Evolutionary conservation across 1,139 yeast genomes (phyloP).

Genomic region (Debaryomyces psychrophilus): DNA sequence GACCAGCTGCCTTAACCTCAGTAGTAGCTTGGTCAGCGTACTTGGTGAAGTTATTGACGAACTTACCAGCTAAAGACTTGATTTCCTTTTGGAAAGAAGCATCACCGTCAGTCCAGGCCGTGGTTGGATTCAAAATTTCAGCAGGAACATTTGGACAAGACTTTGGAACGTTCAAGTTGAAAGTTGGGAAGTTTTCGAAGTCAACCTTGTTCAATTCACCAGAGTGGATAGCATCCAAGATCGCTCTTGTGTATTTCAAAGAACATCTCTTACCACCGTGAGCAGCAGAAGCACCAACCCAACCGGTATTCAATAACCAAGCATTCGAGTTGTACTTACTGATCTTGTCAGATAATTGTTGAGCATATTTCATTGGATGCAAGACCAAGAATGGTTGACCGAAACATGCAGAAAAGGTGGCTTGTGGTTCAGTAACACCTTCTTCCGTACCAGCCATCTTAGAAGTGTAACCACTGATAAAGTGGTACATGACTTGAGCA

Average conservation of each 20-base stretch:
- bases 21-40: conserved; percentile 81
- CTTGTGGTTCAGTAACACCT: conserved; percentile 98
- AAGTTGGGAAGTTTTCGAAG: conserved; percentile 82
- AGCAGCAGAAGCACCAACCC: conserved; percentile 94
- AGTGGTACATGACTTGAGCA: conserved; percentile 98
- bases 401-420: conserved; percentile 97
- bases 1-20: conserved; percentile 95
- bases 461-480: conserved; percentile 97
- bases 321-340: conserved; percentile 86
- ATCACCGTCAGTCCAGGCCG: conserved; percentile 76
- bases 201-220: conserved; percentile 82
- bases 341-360: conserved; percentile 94
- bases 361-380: conserved; percentile 98
- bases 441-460: conserved; percentile 99
- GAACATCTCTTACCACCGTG: conserved; percentile 98
- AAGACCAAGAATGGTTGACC: conserved; percentile 98
- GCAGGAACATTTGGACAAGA: conserved; percentile 80
- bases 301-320: conserved; percentile 97
- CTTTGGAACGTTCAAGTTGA: conserved; percentile 87
- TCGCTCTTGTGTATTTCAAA: conserved; percentile 95
- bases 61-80: conserved; percentile 71
- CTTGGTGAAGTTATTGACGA: conserved; percentile 82
- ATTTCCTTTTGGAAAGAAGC: conserved; percentile 73
- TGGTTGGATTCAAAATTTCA: conserved; percentile 85
- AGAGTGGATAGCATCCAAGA: conserved; percentile 90